Base-by-base conservation (phyloP, 148 eudicot genomes). In the Rhododendron vialii region DNA sequence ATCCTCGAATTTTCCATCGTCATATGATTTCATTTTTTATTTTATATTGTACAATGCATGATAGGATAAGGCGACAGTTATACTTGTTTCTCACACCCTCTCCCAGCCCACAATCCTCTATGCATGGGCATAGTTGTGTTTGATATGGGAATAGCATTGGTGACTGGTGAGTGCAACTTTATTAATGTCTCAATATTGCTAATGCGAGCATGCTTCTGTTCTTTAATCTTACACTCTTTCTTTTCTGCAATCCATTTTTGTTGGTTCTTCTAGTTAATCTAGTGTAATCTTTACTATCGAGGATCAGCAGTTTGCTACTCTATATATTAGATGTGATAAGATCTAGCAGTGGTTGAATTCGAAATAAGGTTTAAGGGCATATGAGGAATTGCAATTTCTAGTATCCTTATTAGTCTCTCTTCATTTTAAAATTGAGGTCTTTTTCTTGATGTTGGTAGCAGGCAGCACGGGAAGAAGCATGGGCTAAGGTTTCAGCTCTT, bases 381-480 rank as follows among this genome's bases (percentile, higher is more conserved):
- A 3, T 22, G 45, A 48, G 59, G 20, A 43, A 20, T 53, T 55
- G 10, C 22, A 41, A 71, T 26, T 48, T 30, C 48, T 51, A 67
- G n/a, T 36, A 53, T 38, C 41, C 45, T 51, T 28, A 14, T 51
- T 33, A 11, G 28, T 38, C 50, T 86, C 81, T 26, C 22, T n/a
- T 82, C 17, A 80, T 57, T 28, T 74, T 87, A 83, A 65, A 89
- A 89, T 88, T 88, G 90, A 90, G 86, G 59, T 86, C 80, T 85
- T 81, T 84, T 80, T 86, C 81, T 89, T 92, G 85, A 83, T 90
- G 93, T 87, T 92, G 93, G 89, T 94, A 95, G 99, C 98, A 95
- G 99, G 96, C 98, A 84, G 98, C 98, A 86, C 95, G 98, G 91
- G 99, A 97, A 90, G 99, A 97, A 90, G 99, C 99, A 76, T 95